These are phyloP conservation scores for Colletotrichum orchidophilum DNA, from an alignment of 2,329 filamentous ascomycete genomes.

Conservation along the genomic window DNA sequence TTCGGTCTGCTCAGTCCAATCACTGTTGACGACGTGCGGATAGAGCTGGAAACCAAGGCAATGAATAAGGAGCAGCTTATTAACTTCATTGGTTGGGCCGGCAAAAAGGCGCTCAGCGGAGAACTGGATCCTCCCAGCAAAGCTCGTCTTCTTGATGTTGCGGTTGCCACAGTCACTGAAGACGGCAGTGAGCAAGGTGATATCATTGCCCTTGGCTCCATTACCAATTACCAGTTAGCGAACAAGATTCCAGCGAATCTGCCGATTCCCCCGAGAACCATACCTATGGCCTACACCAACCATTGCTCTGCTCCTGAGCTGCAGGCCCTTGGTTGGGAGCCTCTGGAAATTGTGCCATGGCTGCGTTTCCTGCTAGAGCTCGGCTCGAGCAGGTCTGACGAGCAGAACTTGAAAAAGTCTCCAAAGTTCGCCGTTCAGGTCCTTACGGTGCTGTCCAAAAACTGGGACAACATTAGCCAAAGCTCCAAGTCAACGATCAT, in stretches of 20 bases:
- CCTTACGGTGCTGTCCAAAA: slow-evolving; percentile 83
- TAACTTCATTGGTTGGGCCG: slow-evolving; percentile 87
- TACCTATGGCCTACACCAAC: slow-evolving; percentile 86
- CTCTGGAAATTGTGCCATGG: slow-evolving; percentile 88
- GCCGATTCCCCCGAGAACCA: slow-evolving; percentile 81
- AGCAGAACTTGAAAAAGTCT: slow-evolving; percentile 76
- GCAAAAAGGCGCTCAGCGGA: slow-evolving; percentile 74
- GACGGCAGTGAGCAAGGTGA: slow-evolving; percentile 68
- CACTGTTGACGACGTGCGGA: slow-evolving; percentile 84
- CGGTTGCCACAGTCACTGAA: slow-evolving; percentile 75
- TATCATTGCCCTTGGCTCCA: slow-evolving; percentile 80
- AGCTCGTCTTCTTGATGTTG: slow-evolving; percentile 78
- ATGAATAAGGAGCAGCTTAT: slow-evolving; percentile 80
- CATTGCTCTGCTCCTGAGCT: slow-evolving; percentile 73
- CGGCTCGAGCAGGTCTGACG: slow-evolving; percentile 64
- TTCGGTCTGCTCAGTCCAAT: slow-evolving; percentile 90
- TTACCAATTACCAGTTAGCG: slow-evolving; percentile 79
- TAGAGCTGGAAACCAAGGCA: slow-evolving; percentile 84
- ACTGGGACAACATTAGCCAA: slow-evolving; percentile 83
- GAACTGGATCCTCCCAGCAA: slow-evolving; percentile 77
- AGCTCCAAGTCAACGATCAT: slow-evolving; percentile 73
- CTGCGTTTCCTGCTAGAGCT: slow-evolving; percentile 81
- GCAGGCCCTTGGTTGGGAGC: slow-evolving; percentile 84
- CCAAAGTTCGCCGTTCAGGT: slow-evolving; percentile 80
- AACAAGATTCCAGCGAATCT: slow-evolving; percentile 82